Conservation (phyloP, 2,329 filamentous ascomycete genomes). For the Talaromyces sp. region DNA sequence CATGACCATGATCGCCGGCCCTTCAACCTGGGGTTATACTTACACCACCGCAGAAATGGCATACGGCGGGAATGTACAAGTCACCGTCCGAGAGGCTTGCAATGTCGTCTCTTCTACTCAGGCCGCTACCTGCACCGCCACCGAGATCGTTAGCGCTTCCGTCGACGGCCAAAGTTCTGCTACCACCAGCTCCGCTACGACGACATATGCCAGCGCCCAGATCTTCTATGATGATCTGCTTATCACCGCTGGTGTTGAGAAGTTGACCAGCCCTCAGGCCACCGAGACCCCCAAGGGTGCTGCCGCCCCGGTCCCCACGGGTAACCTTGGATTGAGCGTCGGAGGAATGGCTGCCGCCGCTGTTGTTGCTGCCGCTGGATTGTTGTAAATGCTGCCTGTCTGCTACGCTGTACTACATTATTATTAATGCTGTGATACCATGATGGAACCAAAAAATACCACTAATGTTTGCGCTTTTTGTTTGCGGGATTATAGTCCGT, state of each 20-base stretch:
- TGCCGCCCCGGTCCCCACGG: neutral
- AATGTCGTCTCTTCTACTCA: neutral
- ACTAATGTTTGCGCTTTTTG: neutral
- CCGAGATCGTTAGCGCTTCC: neutral
- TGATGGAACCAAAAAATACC: neutral
- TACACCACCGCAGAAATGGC: neutral
- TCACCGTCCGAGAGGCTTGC: neutral
- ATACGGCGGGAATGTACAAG: neutral
- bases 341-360: conserved; percentile 6
- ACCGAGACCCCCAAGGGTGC: conserved; percentile 3
- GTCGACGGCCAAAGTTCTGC: neutral
- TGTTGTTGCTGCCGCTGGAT: conserved; percentile 6
- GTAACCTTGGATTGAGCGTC: neutral
- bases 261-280: neutral
- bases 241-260: conserved; percentile 1
- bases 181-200: neutral
- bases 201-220: neutral
- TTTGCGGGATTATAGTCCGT: neutral
- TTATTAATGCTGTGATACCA: conserved; percentile 1
- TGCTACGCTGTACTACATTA: neutral
- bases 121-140: neutral
- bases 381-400: neutral
- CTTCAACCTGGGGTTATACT: neutral
- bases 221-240: neutral
- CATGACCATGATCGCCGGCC: neutral